Conservation (phyloP, 2,329 filamentous ascomycete species). For the Balansia obtecta region DNA sequence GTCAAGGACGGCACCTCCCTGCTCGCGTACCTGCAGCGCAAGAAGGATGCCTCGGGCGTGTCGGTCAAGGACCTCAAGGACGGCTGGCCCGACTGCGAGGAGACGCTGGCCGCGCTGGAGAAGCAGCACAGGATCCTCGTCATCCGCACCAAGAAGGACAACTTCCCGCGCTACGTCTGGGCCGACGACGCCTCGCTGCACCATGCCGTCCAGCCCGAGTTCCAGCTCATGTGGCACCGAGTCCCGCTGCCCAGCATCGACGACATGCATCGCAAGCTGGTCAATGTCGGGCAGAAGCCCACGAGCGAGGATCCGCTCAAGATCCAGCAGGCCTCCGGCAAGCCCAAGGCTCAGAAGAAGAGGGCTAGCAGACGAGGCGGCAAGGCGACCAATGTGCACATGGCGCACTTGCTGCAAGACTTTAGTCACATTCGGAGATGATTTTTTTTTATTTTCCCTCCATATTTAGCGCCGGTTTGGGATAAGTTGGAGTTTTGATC, state of each 20-base stretch:
- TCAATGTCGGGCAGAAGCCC: constrained; percentile 68
- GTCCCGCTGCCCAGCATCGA: constrained; percentile 64
- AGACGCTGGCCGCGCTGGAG: constrained; percentile 68
- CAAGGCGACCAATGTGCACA: constrained; percentile 80
- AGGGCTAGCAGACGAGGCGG: constrained; percentile 52
- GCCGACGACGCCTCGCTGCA: constrained; percentile 70
- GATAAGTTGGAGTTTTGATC: background rate
- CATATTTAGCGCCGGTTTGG: background rate
- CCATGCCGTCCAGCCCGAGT: constrained; percentile 68
- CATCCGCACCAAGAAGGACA: constrained; percentile 85
- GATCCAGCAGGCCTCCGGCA: constrained; percentile 32
- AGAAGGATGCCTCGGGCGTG: constrained; percentile 69
- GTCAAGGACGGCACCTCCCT: constrained; percentile 70
- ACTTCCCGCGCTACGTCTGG: constrained; percentile 77
- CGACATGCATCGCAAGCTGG: constrained; percentile 65
- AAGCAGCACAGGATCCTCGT: constrained; percentile 68
- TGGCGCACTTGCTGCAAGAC: constrained; percentile 71
- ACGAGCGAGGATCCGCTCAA: constrained; percentile 65
- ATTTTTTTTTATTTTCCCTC: constrained; percentile 5
- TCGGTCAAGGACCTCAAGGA: constrained; percentile 87
- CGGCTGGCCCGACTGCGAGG: constrained; percentile 79
- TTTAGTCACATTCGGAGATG: constrained; percentile 39
- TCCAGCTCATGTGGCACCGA: constrained; percentile 71
- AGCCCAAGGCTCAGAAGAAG: constrained; percentile 64
- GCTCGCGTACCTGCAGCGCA: constrained; percentile 67